Evolutionary conservation across 2,329 filamentous ascomycete species (phyloP).

Genomic region (Tolypocladium amazonense): DNA sequence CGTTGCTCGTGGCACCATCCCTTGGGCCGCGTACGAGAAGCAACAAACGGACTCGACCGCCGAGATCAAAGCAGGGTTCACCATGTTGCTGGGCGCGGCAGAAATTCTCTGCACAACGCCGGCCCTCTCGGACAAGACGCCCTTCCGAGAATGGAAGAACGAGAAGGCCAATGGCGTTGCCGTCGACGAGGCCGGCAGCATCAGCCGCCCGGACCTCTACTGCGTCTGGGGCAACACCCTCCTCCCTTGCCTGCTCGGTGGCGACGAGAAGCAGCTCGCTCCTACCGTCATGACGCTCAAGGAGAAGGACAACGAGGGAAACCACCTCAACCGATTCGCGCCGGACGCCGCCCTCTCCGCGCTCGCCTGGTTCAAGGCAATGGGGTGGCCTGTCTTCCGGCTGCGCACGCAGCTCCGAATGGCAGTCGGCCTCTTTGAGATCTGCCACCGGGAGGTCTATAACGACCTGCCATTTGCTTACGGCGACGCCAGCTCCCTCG

Average conservation of each 20-base stretch:
- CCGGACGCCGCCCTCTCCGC: slow-evolving; percentile 4
- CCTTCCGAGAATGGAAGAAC: slow-evolving; percentile 1
- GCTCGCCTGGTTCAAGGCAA: slow-evolving; percentile 4
- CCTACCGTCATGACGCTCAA: slow-evolving; percentile 1
- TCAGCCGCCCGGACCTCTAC: slow-evolving; percentile 10
- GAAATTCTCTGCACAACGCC: not conserved
- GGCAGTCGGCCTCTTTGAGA: slow-evolving; percentile 10
- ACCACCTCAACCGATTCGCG: slow-evolving; percentile 4
- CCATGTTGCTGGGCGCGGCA: not conserved
- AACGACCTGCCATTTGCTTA: not conserved
- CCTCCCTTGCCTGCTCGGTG: slow-evolving; percentile 10
- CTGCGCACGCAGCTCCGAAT: slow-evolving; percentile 11
- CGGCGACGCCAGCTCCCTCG: not conserved
- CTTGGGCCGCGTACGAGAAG: not conserved
- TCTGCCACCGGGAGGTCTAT: slow-evolving; percentile 6
- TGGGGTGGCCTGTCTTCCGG: slow-evolving; percentile 8
- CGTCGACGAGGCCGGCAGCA: slow-evolving; percentile 12
- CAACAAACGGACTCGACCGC: not conserved
- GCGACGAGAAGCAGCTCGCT: slow-evolving; percentile 10
- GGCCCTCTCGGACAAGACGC: not conserved
- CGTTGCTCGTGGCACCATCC: not conserved
- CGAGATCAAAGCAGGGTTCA: not conserved
- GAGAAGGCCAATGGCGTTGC: slow-evolving; percentile 7
- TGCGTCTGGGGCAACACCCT: slow-evolving; percentile 13
- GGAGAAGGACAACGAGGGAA: not conserved